Percentiles rank a stretch among this genome's conserved stretches.
These are phyloP conservation scores for Cladosporium sp. DNA, from an alignment of 2,329 filamentous ascomycete species.

Conservation along the genomic window DNA sequence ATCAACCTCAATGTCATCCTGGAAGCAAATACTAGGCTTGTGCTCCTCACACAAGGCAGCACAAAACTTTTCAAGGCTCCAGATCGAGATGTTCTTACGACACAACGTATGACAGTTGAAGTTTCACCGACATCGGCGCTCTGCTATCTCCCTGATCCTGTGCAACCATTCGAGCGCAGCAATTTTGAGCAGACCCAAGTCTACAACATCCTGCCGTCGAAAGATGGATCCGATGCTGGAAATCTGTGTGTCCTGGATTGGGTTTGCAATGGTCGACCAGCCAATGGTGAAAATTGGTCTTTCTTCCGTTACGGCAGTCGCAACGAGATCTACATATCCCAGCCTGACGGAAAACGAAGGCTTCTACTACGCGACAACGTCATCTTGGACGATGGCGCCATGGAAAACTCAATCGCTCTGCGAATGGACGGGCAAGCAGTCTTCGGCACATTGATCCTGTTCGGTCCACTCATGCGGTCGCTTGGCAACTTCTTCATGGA, in stretches of 20 bases:
- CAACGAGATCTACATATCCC: constrained; percentile 75
- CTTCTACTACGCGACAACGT: constrained; percentile 83
- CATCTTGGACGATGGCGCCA: constrained; percentile 51
- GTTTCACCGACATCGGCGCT: constrained; percentile 49
- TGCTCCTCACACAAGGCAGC: constrained; percentile 64
- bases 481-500: constrained; percentile 71
- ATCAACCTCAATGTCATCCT: constrained; percentile 70
- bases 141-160: constrained; percentile 77
- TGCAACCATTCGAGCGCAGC: constrained; percentile 82
- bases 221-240: constrained; percentile 12
- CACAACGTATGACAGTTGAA: constrained; percentile 41
- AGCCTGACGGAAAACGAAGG: constrained; percentile 39
- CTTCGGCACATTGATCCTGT: constrained; percentile 79
- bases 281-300: constrained; percentile 85
- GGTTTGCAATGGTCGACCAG: constrained; percentile 83
- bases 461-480: constrained; percentile 63
- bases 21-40: constrained; percentile 60
- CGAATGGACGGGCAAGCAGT: constrained; percentile 73
- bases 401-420: constrained; percentile 29
- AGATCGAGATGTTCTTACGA: constrained; percentile 36
- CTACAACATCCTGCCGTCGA: constrained; percentile 50
- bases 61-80: constrained; percentile 92
- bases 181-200: constrained; percentile 80
- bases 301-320: constrained; percentile 73
- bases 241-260: constrained; percentile 83